phyloP scores from a whole-genome alignment of 208 protist species.

The Lotmaria passim region DNA sequence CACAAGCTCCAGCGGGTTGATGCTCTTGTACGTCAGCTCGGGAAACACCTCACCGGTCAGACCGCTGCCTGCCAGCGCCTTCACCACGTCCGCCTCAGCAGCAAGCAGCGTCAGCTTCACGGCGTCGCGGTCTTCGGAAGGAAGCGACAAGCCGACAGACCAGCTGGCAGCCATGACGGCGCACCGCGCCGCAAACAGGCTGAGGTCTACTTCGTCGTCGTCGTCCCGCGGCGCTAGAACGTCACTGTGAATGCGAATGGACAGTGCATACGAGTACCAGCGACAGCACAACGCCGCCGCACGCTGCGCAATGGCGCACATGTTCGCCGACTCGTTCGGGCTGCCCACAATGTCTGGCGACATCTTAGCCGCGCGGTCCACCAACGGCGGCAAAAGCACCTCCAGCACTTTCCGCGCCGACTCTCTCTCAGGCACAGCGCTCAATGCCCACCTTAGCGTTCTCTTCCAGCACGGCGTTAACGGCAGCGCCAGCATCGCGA shows the following conservation, averaged over 20 bases:
- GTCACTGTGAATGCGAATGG: slow-evolving; percentile 30
- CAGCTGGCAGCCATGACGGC: slow-evolving; percentile 69
- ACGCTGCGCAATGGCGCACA: slow-evolving; percentile 36
- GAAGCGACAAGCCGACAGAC: slow-evolving; percentile 47
- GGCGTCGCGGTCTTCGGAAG: slow-evolving; percentile 36
- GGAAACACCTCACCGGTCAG: slow-evolving; percentile 33
- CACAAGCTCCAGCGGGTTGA: slow-evolving; percentile 31
- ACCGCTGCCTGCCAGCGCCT: slow-evolving; percentile 22
- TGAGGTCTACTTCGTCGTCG: slow-evolving; percentile 34
- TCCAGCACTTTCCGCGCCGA: slow-evolving; percentile 26
- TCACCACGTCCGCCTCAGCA: slow-evolving; percentile 32
- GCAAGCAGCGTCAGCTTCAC: slow-evolving; percentile 48
- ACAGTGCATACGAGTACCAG: slow-evolving; percentile 58
- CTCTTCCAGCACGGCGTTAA: slow-evolving; percentile 17
- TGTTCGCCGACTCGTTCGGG: slow-evolving; percentile 25
- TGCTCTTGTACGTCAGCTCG: slow-evolving; percentile 16
- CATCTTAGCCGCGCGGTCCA: slow-evolving; percentile 28
- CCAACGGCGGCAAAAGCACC: slow-evolving; percentile 41
- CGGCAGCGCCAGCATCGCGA: slow-evolving; percentile 29
- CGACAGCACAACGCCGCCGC: slow-evolving; percentile 45
- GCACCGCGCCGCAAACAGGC: slow-evolving; percentile 46
- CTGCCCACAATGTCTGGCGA: slow-evolving; percentile 29
- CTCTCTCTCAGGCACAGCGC: slow-evolving; percentile 24
- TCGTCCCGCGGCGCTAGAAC: slow-evolving; percentile 36
- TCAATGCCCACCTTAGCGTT: slow-evolving; percentile 8